phyloP scores from a whole-genome alignment of 768 basidiomycete species.

The Serendipita sp. region DNA sequence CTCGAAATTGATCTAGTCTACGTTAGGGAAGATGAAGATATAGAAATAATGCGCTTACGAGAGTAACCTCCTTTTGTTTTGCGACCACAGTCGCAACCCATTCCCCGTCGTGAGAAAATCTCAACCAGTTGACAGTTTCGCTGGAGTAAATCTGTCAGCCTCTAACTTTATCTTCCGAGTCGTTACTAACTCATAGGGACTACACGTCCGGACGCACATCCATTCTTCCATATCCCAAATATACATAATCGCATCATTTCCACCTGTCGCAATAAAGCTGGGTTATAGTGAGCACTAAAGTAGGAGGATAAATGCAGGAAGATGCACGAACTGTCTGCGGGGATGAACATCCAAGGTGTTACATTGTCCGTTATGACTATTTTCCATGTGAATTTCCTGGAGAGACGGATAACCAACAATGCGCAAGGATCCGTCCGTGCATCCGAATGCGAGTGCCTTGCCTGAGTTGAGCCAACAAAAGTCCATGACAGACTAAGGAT shows the following conservation, averaged over 20 bases:
- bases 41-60: constrained; percentile 17
- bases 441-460: constrained; percentile 40
- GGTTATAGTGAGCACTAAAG: neutral
- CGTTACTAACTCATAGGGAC: constrained; percentile 57
- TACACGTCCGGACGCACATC: constrained; percentile 63
- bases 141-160: constrained; percentile 15
- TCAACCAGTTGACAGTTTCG: constrained; percentile 52
- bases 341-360: constrained; percentile 62
- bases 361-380: constrained; percentile 71
- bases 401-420: constrained; percentile 56
- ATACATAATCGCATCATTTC: constrained; percentile 68
- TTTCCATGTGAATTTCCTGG: constrained; percentile 38
- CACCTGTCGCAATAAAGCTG: constrained; percentile 66
- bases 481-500: neutral
- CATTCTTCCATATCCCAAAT: constrained; percentile 66
- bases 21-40: neutral
- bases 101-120: constrained; percentile 74
- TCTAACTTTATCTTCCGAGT: neutral
- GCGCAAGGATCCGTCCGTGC: constrained; percentile 44
- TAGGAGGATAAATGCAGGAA: neutral
- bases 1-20: constrained; percentile 17
- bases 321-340: constrained; percentile 39
- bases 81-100: constrained; percentile 61
- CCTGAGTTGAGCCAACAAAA: constrained; percentile 2
- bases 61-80: constrained; percentile 68